A percentile compares a stretch with the other conserved stretches of the same genome.
Conservation (phyloP, 139 green algal species). For the Chlorella sp. region DNA sequence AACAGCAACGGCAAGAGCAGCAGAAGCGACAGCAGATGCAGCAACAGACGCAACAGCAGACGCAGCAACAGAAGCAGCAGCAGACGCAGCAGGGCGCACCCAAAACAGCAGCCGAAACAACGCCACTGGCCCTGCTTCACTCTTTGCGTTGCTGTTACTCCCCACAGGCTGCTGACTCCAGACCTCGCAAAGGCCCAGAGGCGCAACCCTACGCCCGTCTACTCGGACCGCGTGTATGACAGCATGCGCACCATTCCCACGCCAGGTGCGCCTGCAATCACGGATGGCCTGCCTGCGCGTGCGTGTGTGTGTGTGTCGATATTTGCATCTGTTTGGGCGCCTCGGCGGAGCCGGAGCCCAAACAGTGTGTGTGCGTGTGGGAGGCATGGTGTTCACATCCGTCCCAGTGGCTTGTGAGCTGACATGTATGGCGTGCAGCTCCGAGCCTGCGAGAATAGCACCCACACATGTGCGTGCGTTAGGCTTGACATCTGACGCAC, state of each 20-base stretch:
- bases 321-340: too few species aligned
- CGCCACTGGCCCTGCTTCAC: not conserved
- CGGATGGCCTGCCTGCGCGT: too few species aligned
- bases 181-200: slow-evolving; percentile 32
- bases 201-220: slow-evolving; percentile 26
- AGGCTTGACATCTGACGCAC: too few species aligned
- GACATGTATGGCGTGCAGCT: too few species aligned
- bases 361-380: too few species aligned
- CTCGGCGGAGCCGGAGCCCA: not conserved
- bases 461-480: too few species aligned
- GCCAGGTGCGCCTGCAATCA: slow-evolving; percentile 1
- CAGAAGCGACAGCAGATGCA: not conserved
- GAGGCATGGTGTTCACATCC: too few species aligned
- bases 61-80: not conserved
- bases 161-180: slow-evolving; percentile 8
- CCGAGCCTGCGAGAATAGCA: too few species aligned
- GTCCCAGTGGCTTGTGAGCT: too few species aligned
- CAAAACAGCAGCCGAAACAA: not conserved
- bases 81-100: not conserved
- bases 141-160: not conserved
- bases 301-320: too few species aligned
- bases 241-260: slow-evolving; percentile 31
- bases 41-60: not conserved
- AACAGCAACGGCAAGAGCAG: not conserved
- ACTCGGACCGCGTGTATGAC: slow-evolving; percentile 55